Evolutionary conservation across 2,329 filamentous ascomycete species (phyloP).

Genomic region (Arthrobotrys sinensis): DNA sequence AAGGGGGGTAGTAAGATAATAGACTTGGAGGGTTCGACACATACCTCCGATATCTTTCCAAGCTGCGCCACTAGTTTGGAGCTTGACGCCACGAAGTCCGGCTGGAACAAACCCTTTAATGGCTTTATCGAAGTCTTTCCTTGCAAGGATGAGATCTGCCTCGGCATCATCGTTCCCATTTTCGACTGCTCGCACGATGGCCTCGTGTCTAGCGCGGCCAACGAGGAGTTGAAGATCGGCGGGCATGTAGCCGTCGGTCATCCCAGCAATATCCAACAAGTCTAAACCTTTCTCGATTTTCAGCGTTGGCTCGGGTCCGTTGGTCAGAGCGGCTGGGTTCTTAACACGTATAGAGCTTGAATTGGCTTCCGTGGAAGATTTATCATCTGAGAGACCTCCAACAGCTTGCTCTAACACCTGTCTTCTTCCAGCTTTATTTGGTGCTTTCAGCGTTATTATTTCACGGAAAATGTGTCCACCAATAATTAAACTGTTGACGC

Average conservation of each 20-base stretch:
- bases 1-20: not conserved
- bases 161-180: slow-evolving; percentile 69
- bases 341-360: slow-evolving; percentile 60
- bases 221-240: slow-evolving; percentile 90
- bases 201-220: slow-evolving; percentile 89
- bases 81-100: slow-evolving; percentile 91
- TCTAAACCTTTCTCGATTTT: slow-evolving; percentile 81
- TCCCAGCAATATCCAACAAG: slow-evolving; percentile 90
- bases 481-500: slow-evolving; percentile 89
- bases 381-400: slow-evolving; percentile 66
- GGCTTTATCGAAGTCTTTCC: slow-evolving; percentile 85
- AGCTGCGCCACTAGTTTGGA: slow-evolving; percentile 92
- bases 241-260: slow-evolving; percentile 98
- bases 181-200: slow-evolving; percentile 85
- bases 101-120: slow-evolving; percentile 94
- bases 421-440: slow-evolving; percentile 89
- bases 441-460: slow-evolving; percentile 89
- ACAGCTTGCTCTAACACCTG: slow-evolving; percentile 78
- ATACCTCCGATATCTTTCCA: slow-evolving; percentile 87
- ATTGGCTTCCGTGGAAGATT: slow-evolving; percentile 80
- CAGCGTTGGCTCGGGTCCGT: slow-evolving; percentile 72
- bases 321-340: slow-evolving; percentile 67
- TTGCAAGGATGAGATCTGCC: slow-evolving; percentile 76
- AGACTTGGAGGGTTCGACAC: not conserved
- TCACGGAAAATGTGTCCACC: slow-evolving; percentile 93